These are phyloP conservation scores for fission yeast (Schizosaccharomyces pombe) DNA, from an alignment of 805 yeast species.

Conservation along the genomic window DNA sequence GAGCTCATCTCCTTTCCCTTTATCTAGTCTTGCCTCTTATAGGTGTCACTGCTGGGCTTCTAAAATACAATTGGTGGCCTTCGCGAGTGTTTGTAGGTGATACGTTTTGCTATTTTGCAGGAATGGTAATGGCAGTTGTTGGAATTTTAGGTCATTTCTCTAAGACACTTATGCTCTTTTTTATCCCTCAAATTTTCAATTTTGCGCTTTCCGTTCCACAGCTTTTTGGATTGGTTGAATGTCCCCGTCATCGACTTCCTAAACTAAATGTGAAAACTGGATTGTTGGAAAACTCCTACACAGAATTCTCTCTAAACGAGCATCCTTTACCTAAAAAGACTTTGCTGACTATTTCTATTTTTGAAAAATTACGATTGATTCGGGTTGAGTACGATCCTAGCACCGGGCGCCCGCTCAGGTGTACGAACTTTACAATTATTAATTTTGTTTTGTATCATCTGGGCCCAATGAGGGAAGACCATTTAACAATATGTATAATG, in stretches of 20 bases:
- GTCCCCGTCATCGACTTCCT: slow-evolving; percentile 91
- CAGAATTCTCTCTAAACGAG: slow-evolving; percentile 12
- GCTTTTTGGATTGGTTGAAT: slow-evolving; percentile 60
- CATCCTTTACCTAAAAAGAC: background rate
- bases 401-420: slow-evolving; percentile 15
- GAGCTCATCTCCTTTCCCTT: slow-evolving; percentile 62
- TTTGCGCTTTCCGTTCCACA: slow-evolving; percentile 86
- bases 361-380: slow-evolving; percentile 30
- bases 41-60: slow-evolving; percentile 58
- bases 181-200: slow-evolving; percentile 77
- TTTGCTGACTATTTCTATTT: slow-evolving; percentile 4
- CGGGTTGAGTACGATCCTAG: slow-evolving; percentile 17
- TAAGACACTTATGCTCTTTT: slow-evolving; percentile 65
- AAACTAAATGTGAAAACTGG: slow-evolving; percentile 44
- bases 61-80: slow-evolving; percentile 72
- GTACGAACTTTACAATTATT: slow-evolving; percentile 71
- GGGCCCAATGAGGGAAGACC: slow-evolving; percentile 79
- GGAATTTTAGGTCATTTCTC: slow-evolving; percentile 93
- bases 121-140: slow-evolving; percentile 94
- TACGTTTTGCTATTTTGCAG: slow-evolving; percentile 91
- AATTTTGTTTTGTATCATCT: slow-evolving; percentile 62
- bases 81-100: slow-evolving; percentile 91
- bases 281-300: slow-evolving; percentile 45
- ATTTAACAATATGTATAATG: slow-evolving; percentile 37
- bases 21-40: slow-evolving; percentile 64